phyloP scores from a whole-genome alignment of 768 basidiomycete species.

The Postia placenta region DNA sequence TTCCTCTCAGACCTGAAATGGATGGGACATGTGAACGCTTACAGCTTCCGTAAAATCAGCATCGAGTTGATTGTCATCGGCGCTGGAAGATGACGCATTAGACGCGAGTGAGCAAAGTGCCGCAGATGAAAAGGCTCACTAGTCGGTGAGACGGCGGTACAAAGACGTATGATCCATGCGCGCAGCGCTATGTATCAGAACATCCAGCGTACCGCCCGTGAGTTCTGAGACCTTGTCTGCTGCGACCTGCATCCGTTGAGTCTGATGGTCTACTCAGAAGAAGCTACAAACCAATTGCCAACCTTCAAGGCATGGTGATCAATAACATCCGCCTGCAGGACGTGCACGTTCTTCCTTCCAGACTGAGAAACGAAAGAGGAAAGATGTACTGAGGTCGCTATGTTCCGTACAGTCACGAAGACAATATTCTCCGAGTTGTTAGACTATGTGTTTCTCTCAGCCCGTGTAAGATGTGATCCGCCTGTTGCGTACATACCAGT shows the following conservation, averaged over 20 bases:
- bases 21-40: not conserved
- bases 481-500: not conserved
- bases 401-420: constrained; percentile 19
- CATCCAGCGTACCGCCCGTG: constrained; percentile 30
- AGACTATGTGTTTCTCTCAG: not conserved
- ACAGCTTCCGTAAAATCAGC: constrained; percentile 7
- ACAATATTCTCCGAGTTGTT: constrained; percentile 11
- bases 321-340: constrained; percentile 32
- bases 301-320: constrained; percentile 20
- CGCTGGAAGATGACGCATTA: not conserved
- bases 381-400: constrained; percentile 6
- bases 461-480: not conserved
- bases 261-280: too few relatives aligned
- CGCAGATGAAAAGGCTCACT: constrained; percentile 1
- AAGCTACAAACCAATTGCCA: too few relatives aligned
- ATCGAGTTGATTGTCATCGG: constrained; percentile 4
- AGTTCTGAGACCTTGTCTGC: constrained; percentile 21
- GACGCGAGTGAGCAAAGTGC: too few relatives aligned
- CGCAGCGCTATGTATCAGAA: constrained; percentile 33
- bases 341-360: constrained; percentile 22
- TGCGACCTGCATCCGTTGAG: too few relatives aligned
- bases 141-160: constrained; percentile 1
- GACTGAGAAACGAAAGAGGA: not conserved
- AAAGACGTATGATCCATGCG: not conserved
- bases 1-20: not conserved